These are phyloP conservation scores for Tulasnella calospora DNA, from an alignment of 768 basidiomycete species.

Conservation along the genomic window DNA sequence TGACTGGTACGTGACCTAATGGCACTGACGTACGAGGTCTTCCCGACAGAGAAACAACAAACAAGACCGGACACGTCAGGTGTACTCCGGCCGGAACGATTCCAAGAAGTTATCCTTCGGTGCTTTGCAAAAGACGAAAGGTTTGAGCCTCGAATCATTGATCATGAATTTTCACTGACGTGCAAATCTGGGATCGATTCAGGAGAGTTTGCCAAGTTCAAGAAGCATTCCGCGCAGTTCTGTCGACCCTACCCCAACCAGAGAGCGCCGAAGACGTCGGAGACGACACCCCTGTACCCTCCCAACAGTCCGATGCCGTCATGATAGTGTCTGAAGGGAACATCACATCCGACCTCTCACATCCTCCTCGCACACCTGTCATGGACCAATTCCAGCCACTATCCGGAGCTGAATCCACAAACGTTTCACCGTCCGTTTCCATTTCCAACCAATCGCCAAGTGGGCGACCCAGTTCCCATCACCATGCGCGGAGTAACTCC, in stretches of 20 bases:
- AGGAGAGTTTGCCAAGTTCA: slow-evolving; percentile 62
- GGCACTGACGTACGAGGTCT: background rate
- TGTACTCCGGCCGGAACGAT: slow-evolving; percentile 56
- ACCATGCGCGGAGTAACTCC: background rate
- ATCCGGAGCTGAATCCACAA: background rate
- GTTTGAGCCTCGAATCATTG: slow-evolving; percentile 31
- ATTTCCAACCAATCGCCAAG: background rate
- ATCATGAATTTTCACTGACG: background rate
- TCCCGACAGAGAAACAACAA: background rate
- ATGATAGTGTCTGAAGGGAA: background rate
- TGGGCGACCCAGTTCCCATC: background rate
- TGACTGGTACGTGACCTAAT: background rate
- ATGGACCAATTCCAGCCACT: background rate
- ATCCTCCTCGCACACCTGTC: background rate
- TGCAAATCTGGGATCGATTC: background rate
- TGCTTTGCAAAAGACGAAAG: slow-evolving; percentile 61
- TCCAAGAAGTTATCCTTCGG: slow-evolving; percentile 64
- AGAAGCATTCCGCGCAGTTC: slow-evolving; percentile 54
- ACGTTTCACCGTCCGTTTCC: background rate
- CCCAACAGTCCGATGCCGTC: background rate
- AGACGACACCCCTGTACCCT: background rate
- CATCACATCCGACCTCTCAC: background rate
- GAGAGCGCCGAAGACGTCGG: background rate
- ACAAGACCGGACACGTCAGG: slow-evolving; percentile 53
- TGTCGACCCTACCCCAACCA: slow-evolving; percentile 30